Percentiles rank a stretch among this genome's conserved stretches.
Evolutionary conservation across 176 grass and related monocot species (phyloP).

Genomic region (Themeda triandra): DNA sequence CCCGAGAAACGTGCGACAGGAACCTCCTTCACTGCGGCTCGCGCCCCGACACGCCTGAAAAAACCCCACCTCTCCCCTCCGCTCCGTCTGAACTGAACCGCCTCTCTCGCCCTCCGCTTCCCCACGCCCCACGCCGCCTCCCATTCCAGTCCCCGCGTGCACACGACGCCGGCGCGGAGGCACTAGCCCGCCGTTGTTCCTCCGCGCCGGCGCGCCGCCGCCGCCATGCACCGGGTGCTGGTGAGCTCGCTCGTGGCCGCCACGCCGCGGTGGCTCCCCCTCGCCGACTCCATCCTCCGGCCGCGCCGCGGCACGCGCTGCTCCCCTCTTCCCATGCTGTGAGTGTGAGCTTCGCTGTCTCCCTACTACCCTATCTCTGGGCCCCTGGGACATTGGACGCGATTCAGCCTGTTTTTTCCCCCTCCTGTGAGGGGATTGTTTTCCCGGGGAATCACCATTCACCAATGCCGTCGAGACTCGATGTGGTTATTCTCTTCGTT

Average conservation of each 20-base stretch:
- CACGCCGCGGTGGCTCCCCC: slow-evolving; percentile 56
- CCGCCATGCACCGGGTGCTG: slow-evolving; percentile 76
- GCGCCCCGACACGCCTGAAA: slow-evolving; percentile 29
- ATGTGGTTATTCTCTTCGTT: not conserved
- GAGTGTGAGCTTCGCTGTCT: slow-evolving; percentile 46
- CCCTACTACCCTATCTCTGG: not conserved
- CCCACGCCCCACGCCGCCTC: not conserved
- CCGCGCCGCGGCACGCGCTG: slow-evolving; percentile 14
- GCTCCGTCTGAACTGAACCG: not conserved
- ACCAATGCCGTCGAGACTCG: too few species aligned
- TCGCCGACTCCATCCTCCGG: slow-evolving; percentile 62
- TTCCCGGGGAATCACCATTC: too few species aligned
- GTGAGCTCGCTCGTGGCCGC: slow-evolving; percentile 62
- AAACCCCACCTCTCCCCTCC: slow-evolving; percentile 19
- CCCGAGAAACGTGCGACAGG: slow-evolving; percentile 19
- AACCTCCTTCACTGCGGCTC: slow-evolving; percentile 16
- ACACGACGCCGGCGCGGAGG: slow-evolving; percentile 7
- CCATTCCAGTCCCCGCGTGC: slow-evolving; percentile 7
- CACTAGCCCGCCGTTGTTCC: not conserved
- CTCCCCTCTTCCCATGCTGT: slow-evolving; percentile 51
- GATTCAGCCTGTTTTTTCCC: not conserved
- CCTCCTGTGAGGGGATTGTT: not conserved
- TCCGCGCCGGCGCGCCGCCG: not conserved
- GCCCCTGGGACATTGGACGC: not conserved
- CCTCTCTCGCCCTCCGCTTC: not conserved